Base-by-base conservation (phyloP, 352 stramenopile species). In the Pythium sukuiense region DNA sequence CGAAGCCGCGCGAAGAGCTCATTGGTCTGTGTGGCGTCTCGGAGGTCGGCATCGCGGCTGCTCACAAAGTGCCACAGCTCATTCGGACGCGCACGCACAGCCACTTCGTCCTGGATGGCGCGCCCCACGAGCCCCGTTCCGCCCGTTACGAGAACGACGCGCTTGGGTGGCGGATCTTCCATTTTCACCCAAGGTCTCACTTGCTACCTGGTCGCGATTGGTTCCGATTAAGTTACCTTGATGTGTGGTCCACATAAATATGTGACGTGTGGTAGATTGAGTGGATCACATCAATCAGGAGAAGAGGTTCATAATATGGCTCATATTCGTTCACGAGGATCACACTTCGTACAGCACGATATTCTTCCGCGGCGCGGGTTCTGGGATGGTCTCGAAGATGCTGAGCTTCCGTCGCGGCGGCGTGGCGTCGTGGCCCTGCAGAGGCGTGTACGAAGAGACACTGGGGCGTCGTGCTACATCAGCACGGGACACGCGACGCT, bases 31-130 rank as follows among this genome's bases (percentile, higher is more conserved):
- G 76, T 69, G 9, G 70, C 9, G 57, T 96, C 84, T 12, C 85
- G 93, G 48, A 99, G 74, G 75, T 99, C 95, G 0, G 95, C 97
- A 69, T 99, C 97, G 70, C 97, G 95, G 43, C 74, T 93, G 54
- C 79, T 82, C n/a, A 97, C 81, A 67, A 98, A 99, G 55, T 98
- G 79, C 92, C 94, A 99, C 16, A 78, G 68, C 14, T 74, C 64
- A 13, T 65, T 65, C 6, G 6, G 50, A 35, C 49, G 32, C 8
- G 8, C 9, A 41, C 13, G 20, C 18, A 20, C 39, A 12, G 65
- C 18, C 26, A 95, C 71, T 39, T 89, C 80, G 14, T 79, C 67
- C 65, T 95, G 72, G 32, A 98, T 69, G 0, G 89, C 93, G 13
- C 70, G 67, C 6, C 93, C 97, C 0, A 99, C 95, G 33, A 99